Evolutionary conservation across 1,139 yeast species (phyloP).

Genomic region (Pneumocystis wakefieldiae): DNA sequence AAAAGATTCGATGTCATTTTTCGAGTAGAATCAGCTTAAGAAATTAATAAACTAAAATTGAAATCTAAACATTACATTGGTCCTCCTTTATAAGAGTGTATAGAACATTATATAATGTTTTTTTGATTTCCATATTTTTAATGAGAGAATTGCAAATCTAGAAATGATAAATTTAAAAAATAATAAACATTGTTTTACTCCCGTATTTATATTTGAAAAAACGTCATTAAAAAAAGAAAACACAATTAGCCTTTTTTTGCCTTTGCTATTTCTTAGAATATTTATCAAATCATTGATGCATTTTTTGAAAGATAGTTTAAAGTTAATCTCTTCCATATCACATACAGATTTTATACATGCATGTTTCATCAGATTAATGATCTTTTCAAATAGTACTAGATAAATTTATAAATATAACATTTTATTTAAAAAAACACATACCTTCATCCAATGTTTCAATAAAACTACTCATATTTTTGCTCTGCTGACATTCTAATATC

Average conservation of each 20-base stretch:
- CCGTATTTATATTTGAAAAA: background rate
- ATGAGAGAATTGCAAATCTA: background rate
- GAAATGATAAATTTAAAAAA: background rate
- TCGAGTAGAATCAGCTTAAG: background rate
- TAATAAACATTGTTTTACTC: background rate
- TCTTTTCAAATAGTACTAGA: background rate
- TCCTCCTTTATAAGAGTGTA: background rate
- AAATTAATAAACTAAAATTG: background rate
- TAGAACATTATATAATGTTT: background rate
- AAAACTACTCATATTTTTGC: background rate
- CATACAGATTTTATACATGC: background rate
- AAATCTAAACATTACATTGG: background rate
- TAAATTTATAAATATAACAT: background rate
- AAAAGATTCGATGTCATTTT: background rate
- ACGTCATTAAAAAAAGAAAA: background rate
- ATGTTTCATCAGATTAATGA: background rate
- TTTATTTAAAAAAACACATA: background rate
- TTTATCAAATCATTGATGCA: background rate
- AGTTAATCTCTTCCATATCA: background rate
- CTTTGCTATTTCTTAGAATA: background rate
- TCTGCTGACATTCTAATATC: background rate
- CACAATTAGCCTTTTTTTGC: background rate
- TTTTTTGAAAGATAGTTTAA: background rate
- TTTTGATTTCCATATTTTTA: background rate
- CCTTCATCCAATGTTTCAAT: background rate